Evolutionary conservation across 495 filamentous ascomycete species (phyloP).

Genomic region (Pseudoneurospora amorphoporcata): DNA sequence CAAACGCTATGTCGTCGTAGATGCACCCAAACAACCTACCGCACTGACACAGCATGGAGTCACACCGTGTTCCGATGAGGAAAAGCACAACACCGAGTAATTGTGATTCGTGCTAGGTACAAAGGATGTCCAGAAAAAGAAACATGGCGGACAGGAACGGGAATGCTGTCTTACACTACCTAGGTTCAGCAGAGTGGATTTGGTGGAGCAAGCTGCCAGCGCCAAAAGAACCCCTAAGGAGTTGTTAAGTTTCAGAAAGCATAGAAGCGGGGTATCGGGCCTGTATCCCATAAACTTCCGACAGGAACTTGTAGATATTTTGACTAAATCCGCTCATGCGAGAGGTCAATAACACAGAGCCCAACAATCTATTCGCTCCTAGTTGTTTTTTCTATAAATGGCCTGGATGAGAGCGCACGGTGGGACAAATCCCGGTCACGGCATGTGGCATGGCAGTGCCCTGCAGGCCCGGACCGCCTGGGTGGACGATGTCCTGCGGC

Average conservation of each 20-base stretch:
- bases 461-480: neutral
- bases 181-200: neutral
- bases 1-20: neutral
- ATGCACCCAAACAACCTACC: neutral
- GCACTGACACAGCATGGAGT: neutral
- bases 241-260: neutral
- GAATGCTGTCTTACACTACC: neutral
- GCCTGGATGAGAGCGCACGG: neutral
- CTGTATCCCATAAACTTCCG: neutral
- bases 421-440: neutral
- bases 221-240: neutral
- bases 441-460: neutral
- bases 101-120: neutral
- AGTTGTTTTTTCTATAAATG: too few species aligned
- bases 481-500: neutral
- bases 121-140: neutral
- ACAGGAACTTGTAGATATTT: too few species aligned
- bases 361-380: too few species aligned
- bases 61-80: neutral
- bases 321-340: neutral
- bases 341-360: neutral
- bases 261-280: neutral
- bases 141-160: neutral
- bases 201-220: neutral
- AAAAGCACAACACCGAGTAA: neutral